Conservation (phyloP, 1,284 basidiomycete genomes). For the Ganoderma lucidum region DNA sequence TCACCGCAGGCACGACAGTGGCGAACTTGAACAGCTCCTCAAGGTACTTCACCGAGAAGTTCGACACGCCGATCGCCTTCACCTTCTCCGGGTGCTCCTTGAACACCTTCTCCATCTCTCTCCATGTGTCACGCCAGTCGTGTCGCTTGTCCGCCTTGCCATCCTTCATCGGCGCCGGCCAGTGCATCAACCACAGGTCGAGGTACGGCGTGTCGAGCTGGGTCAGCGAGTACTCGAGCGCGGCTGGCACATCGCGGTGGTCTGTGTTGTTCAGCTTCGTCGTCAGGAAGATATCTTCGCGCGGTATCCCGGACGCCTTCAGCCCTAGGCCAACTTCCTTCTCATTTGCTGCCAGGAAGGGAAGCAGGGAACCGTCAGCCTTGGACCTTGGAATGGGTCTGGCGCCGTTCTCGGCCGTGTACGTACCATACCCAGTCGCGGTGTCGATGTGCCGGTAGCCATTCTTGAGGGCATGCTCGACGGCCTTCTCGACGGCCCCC, state of each 20-base stretch:
- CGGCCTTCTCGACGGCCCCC: constrained; percentile 69
- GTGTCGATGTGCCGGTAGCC: constrained; percentile 85
- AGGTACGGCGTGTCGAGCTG: constrained; percentile 80
- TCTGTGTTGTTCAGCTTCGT: constrained; percentile 82
- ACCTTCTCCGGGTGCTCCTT: constrained; percentile 71
- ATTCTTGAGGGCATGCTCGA: constrained; percentile 73
- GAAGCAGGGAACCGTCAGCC: neutral
- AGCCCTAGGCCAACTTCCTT: constrained; percentile 83
- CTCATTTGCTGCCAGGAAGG: constrained; percentile 55
- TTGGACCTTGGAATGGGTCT: neutral
- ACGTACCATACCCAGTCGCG: constrained; percentile 51
- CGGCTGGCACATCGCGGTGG: constrained; percentile 67
- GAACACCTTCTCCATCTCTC: constrained; percentile 75
- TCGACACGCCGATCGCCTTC: constrained; percentile 81
- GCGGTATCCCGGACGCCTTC: constrained; percentile 72
- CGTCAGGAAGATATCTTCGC: constrained; percentile 76
- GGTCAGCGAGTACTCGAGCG: constrained; percentile 75
- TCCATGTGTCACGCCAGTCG: constrained; percentile 84
- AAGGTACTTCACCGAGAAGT: constrained; percentile 70
- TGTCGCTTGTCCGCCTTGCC: constrained; percentile 58
- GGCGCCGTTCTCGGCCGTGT: neutral
- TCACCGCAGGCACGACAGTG: constrained; percentile 79
- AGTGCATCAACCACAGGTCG: constrained; percentile 88
- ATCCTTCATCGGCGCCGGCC: constrained; percentile 71
- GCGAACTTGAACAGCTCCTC: constrained; percentile 64